These are phyloP conservation scores for Venturia nashicola DNA, from an alignment of 2,329 filamentous ascomycete species.

Conservation along the genomic window DNA sequence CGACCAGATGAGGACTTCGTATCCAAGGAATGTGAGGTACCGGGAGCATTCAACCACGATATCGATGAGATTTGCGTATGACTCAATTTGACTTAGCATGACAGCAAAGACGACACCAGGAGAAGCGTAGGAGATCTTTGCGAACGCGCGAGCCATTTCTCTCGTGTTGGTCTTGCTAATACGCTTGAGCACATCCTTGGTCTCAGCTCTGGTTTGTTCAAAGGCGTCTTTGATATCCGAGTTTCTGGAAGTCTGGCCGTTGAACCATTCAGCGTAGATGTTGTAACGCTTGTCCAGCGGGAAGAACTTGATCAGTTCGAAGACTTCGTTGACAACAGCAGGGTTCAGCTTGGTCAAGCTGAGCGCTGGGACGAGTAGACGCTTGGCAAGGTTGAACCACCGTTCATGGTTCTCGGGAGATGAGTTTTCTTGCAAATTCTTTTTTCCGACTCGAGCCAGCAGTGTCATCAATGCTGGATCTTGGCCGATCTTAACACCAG, in stretches of 20 bases:
- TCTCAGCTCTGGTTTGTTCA: conserved; percentile 63
- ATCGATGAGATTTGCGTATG: conserved; percentile 89
- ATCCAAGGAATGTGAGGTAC: conserved; percentile 85
- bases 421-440: conserved; percentile 57
- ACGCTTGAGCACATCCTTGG: conserved; percentile 75
- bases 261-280: conserved; percentile 90
- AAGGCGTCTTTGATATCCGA: conserved; percentile 73
- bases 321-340: conserved; percentile 74
- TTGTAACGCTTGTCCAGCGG: conserved; percentile 66
- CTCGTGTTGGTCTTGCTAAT: conserved; percentile 78
- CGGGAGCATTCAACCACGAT: conserved; percentile 88
- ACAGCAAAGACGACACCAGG: conserved; percentile 86
- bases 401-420: conserved; percentile 60
- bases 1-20: conserved; percentile 89
- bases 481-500: conserved; percentile 80
- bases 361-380: conserved; percentile 75
- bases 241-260: conserved; percentile 61
- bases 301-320: conserved; percentile 68
- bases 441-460: conserved; percentile 70
- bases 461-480: conserved; percentile 70
- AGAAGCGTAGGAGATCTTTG: conserved; percentile 83
- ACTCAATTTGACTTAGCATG: conserved; percentile 80
- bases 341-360: conserved; percentile 80
- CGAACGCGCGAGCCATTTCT: conserved; percentile 75
- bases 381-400: conserved; percentile 76